These are phyloP conservation scores for Oxyria digyna DNA, from an alignment of 148 eudicot genomes.

Conservation along the genomic window DNA sequence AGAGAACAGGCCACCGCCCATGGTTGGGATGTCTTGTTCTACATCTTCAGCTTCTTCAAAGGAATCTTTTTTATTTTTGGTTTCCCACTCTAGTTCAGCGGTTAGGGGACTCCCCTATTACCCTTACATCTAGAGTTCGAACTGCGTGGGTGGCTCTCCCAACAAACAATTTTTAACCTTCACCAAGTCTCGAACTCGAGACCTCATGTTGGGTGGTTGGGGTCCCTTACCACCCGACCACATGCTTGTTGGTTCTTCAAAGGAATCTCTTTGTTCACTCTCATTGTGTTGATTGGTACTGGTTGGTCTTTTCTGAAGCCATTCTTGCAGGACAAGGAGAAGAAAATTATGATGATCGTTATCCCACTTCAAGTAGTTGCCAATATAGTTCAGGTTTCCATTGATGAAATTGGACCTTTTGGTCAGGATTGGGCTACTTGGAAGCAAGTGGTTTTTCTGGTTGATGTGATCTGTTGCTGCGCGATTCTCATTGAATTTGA, in stretches of 20 bases:
- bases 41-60: too few relatives aligned
- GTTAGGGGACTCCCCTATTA: too few relatives aligned
- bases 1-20: slow-evolving; percentile 51
- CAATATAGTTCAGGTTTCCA: slow-evolving; percentile 51
- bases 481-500: too few relatives aligned
- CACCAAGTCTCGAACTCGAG: too few relatives aligned
- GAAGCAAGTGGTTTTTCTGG: slow-evolving; percentile 70
- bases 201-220: too few relatives aligned
- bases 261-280: slow-evolving; percentile 47
- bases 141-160: too few relatives aligned
- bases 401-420: slow-evolving; percentile 60
- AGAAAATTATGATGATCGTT: slow-evolving; percentile 60
- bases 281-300: slow-evolving; percentile 81
- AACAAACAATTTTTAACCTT: too few relatives aligned
- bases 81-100: too few relatives aligned
- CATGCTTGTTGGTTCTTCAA: slow-evolving; percentile 47
- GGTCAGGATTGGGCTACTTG: slow-evolving; percentile 56
- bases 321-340: slow-evolving; percentile 60
- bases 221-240: too few relatives aligned
- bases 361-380: slow-evolving; percentile 55
- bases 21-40: slow-evolving; percentile 78
- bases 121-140: too few relatives aligned
- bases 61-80: too few relatives aligned
- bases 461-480: slow-evolving; percentile 67
- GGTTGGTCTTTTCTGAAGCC: slow-evolving; percentile 89